These are phyloP conservation scores for Verruconis gallopava DNA, from an alignment of 2,329 filamentous ascomycete genomes.

Conservation along the genomic window DNA sequence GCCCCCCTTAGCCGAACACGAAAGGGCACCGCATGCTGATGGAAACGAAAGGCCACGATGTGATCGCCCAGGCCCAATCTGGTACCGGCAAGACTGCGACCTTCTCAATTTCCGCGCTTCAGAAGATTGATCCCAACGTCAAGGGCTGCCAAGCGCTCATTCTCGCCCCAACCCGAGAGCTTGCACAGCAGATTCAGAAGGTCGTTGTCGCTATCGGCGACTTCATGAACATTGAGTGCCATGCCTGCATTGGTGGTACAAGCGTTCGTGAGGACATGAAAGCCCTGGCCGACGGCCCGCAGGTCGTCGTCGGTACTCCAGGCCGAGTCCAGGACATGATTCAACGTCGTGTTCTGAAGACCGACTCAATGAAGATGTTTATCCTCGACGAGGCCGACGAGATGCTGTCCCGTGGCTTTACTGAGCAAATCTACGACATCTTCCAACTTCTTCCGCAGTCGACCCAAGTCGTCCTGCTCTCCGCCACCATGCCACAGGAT, in stretches of 20 bases:
- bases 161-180: conserved; percentile 92
- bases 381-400: conserved; percentile 98
- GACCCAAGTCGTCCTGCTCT: conserved; percentile 95
- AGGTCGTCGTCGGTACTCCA: conserved; percentile 94
- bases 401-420: conserved; percentile 99
- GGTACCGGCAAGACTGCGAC: conserved; percentile 99
- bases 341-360: conserved; percentile 92
- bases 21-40: no score
- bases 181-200: conserved; percentile 99
- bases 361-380: conserved; percentile 99
- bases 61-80: conserved; percentile 98
- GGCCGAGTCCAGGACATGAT: conserved; percentile 99
- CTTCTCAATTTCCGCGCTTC: conserved; percentile 97
- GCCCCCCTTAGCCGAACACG: conserved; percentile 7
- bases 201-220: conserved; percentile 97
- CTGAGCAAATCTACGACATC: conserved; percentile 99
- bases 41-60: conserved; percentile 62
- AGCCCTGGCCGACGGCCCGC: conserved; percentile 86
- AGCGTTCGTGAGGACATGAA: conserved; percentile 98
- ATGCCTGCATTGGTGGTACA: conserved; percentile 98
- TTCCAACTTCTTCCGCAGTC: conserved; percentile 97
- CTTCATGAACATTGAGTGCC: conserved; percentile 99
- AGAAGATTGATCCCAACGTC: conserved; percentile 92
- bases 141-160: conserved; percentile 98
- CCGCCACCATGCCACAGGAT: conserved; percentile 97